Conservation (phyloP, 441 rosid genomes). For the Gossypium gossypioides region DNA sequence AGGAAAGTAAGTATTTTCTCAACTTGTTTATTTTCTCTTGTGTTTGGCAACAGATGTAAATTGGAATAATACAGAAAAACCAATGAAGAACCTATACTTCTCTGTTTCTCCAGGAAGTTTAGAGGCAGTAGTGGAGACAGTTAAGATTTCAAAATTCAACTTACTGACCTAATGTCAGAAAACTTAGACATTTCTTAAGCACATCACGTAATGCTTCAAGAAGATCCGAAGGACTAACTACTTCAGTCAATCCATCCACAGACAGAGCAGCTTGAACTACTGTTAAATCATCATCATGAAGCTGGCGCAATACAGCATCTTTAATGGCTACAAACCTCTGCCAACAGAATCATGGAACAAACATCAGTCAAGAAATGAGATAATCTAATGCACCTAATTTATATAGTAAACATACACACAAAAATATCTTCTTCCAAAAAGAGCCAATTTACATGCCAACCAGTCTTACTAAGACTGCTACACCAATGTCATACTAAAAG, state of each 20-base stretch:
- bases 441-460: background rate
- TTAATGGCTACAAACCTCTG: slow-evolving; percentile 64
- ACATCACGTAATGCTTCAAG: slow-evolving; percentile 44
- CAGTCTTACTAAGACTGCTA: background rate
- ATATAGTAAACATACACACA: background rate
- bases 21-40: background rate
- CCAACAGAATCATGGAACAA: slow-evolving; percentile 5
- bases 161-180: slow-evolving; percentile 47
- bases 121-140: background rate
- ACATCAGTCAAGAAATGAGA: background rate
- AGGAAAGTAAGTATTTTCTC: background rate
- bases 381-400: background rate
- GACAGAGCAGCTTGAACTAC: slow-evolving; percentile 73
- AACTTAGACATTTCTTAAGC: slow-evolving; percentile 45
- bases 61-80: background rate
- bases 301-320: slow-evolving; percentile 65
- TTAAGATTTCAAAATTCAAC: slow-evolving; percentile 3
- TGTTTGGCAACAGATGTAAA: background rate
- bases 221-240: slow-evolving; percentile 46
- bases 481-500: background rate
- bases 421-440: background rate
- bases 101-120: background rate
- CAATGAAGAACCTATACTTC: background rate
- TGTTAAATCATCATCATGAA: slow-evolving; percentile 72
- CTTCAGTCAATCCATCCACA: slow-evolving; percentile 50